phyloP scores from a whole-genome alignment of 2,329 filamentous ascomycete genomes.

The Hypoxylon sp. region DNA sequence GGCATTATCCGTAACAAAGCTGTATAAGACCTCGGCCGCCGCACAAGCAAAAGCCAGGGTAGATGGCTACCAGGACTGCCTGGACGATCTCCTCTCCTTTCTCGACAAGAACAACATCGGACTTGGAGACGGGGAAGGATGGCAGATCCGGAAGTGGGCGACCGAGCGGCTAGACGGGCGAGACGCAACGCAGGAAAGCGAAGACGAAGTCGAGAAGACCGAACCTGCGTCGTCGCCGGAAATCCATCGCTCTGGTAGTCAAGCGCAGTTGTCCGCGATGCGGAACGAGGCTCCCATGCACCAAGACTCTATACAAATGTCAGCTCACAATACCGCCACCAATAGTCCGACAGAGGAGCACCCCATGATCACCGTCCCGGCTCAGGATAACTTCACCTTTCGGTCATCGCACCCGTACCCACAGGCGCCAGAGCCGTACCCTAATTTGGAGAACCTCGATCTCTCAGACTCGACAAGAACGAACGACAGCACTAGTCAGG shows the following conservation, averaged over 20 bases:
- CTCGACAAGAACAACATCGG: constrained; percentile 86
- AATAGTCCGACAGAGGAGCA: constrained; percentile 44
- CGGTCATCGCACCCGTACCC: constrained; percentile 73
- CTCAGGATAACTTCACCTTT: constrained; percentile 76
- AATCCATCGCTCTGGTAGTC: constrained; percentile 62
- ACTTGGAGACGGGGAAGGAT: constrained; percentile 81
- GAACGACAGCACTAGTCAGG: constrained; percentile 55
- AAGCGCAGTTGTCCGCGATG: constrained; percentile 56
- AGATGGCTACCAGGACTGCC: constrained; percentile 92
- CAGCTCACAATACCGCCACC: constrained; percentile 36
- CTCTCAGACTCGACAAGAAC: constrained; percentile 64
- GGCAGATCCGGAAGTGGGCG: constrained; percentile 72
- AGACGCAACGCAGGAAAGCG: constrained; percentile 72
- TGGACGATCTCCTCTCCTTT: constrained; percentile 89
- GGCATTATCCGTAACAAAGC: constrained; percentile 92
- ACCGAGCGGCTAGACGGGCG: constrained; percentile 77
- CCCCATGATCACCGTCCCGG: constrained; percentile 63
- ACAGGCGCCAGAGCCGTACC: constrained; percentile 67
- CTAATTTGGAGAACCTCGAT: constrained; percentile 72
- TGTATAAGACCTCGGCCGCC: constrained; percentile 91
- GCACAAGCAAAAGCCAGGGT: constrained; percentile 80
- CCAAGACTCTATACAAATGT: constrained; percentile 55
- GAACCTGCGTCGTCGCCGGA: constrained; percentile 72
- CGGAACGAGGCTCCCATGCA: constrained; percentile 52
- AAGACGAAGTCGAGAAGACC: constrained; percentile 76